These are phyloP conservation scores for Glebionis coronaria DNA, from an alignment of 129 eudicot species.

Conservation along the genomic window DNA sequence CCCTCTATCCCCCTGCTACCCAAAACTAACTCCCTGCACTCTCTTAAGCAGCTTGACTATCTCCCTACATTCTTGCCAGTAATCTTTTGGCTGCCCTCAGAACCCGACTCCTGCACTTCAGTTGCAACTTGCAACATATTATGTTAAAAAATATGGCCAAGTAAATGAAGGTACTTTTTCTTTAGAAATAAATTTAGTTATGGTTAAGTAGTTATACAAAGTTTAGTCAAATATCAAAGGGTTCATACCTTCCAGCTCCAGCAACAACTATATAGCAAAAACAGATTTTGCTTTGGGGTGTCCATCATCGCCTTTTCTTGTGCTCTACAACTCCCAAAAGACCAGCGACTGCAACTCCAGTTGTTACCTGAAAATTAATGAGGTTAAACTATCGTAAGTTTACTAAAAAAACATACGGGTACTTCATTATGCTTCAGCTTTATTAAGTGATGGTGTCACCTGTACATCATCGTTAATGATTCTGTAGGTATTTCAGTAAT, in stretches of 20 bases:
- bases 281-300: constrained; percentile 86
- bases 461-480: constrained; percentile 98
- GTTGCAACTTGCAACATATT: constrained; percentile 36
- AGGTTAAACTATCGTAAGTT: no score
- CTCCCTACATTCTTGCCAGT: constrained; percentile 93
- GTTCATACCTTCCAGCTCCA: constrained; percentile 81
- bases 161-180: no score
- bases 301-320: constrained; percentile 89
- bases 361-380: constrained; percentile 64
- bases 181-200: not conserved
- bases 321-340: constrained; percentile 95
- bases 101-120: constrained; percentile 98
- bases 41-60: constrained; percentile 74
- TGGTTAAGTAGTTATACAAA: not conserved
- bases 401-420: no score
- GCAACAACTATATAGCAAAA: constrained; percentile 93
- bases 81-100: constrained; percentile 94
- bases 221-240: not conserved
- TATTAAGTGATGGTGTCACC: constrained; percentile 36
- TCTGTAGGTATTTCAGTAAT: constrained; percentile 74
- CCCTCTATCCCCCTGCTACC: no score
- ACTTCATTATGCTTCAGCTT: no score
- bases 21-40: constrained; percentile 89
- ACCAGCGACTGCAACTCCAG: constrained; percentile 98
- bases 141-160: not conserved